Evolutionary conservation across 1,284 basidiomycete genomes (phyloP).

Genomic region (Xerocomus minutiporus): DNA sequence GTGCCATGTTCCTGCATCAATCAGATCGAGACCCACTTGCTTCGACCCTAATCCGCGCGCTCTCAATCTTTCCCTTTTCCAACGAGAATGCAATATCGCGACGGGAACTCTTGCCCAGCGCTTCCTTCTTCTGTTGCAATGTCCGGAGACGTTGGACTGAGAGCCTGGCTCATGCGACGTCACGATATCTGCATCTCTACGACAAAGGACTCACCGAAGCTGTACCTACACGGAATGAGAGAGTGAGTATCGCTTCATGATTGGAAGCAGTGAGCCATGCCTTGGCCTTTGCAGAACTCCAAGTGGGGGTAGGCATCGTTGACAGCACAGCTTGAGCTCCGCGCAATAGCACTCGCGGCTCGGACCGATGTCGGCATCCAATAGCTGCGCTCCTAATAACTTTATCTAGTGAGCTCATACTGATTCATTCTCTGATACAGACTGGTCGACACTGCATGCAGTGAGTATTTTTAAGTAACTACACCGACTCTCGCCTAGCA

Average conservation of each 20-base stretch:
- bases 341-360: not conserved
- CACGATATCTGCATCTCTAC: not conserved
- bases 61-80: slow-evolving; percentile 78
- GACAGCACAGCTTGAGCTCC: slow-evolving; percentile 1
- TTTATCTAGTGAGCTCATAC: too few relatives aligned
- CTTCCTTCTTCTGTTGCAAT: slow-evolving; percentile 90
- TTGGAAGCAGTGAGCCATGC: slow-evolving; percentile 29
- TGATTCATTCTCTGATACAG: not conserved
- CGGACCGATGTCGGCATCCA: not conserved
- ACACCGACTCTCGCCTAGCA: not conserved
- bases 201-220: slow-evolving; percentile 46
- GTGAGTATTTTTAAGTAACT: not conserved
- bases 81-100: slow-evolving; percentile 76
- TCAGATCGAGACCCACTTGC: slow-evolving; percentile 47
- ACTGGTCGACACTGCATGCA: not conserved
- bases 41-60: slow-evolving; percentile 80
- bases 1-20: slow-evolving; percentile 2
- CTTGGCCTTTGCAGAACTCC: slow-evolving; percentile 73
- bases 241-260: slow-evolving; percentile 6
- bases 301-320: slow-evolving; percentile 48
- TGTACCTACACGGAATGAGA: slow-evolving; percentile 48
- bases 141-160: slow-evolving; percentile 88
- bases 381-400: too few relatives aligned
- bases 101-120: slow-evolving; percentile 80
- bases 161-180: slow-evolving; percentile 48